Conservation (phyloP, 306 rosid species). For the Medicago lupulina region DNA sequence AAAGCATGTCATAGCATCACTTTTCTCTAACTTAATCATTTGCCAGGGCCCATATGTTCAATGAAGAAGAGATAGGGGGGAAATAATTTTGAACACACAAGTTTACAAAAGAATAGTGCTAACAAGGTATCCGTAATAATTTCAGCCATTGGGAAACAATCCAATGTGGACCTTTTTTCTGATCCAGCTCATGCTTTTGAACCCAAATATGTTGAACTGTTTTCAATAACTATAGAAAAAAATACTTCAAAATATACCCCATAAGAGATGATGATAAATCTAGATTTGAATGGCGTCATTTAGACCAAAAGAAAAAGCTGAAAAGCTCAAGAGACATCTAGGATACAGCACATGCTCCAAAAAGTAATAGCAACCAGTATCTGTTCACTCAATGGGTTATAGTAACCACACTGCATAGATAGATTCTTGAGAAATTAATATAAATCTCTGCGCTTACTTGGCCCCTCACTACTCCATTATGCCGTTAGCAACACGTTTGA, state of each 20-base stretch:
- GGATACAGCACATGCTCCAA: background rate
- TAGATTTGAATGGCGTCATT: background rate
- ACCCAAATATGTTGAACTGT: background rate
- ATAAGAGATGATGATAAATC: too few relatives aligned
- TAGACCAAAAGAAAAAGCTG: background rate
- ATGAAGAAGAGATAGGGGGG: background rate
- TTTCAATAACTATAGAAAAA: background rate
- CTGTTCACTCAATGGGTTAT: background rate
- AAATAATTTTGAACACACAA: background rate
- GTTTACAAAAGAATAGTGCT: background rate
- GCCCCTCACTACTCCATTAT: background rate
- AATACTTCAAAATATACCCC: background rate
- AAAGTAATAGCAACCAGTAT: background rate
- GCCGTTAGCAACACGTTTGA: background rate
- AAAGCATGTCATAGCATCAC: background rate
- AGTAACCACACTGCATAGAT: background rate
- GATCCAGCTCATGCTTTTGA: background rate
- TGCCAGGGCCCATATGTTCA: background rate
- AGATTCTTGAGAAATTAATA: too few relatives aligned
- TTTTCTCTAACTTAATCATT: conserved; percentile 18
- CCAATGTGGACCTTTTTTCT: background rate
- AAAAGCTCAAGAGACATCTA: background rate
- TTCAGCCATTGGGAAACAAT: too few relatives aligned
- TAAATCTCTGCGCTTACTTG: background rate
- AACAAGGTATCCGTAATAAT: background rate